Evolutionary conservation across 352 stramenopile species (phyloP).

Genomic region (Phytopythium mirpurense): DNA sequence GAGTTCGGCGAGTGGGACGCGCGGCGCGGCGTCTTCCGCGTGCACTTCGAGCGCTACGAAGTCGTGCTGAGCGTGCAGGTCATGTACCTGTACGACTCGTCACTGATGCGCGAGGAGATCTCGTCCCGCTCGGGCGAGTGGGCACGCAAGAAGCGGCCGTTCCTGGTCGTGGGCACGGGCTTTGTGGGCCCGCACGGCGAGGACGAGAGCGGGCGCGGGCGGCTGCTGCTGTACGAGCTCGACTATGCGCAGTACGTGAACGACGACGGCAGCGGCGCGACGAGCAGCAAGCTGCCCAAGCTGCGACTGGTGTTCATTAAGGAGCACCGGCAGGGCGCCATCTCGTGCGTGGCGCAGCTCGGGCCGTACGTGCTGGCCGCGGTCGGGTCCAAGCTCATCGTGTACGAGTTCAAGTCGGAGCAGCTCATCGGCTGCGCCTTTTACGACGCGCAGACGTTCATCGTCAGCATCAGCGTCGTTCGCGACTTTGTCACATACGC

Average conservation of each 20-base stretch:
- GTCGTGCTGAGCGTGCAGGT: slow-evolving; percentile 81
- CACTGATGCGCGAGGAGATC: slow-evolving; percentile 69
- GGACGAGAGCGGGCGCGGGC: slow-evolving; percentile 80
- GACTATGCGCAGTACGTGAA: slow-evolving; percentile 88
- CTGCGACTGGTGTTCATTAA: slow-evolving; percentile 82
- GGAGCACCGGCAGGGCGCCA: slow-evolving; percentile 78
- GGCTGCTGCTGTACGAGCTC: slow-evolving; percentile 82
- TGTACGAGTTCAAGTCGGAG: slow-evolving; percentile 88
- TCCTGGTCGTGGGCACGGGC: slow-evolving; percentile 76
- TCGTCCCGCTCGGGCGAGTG: slow-evolving; percentile 61
- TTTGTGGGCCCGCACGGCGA: slow-evolving; percentile 82
- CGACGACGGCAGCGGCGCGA: slow-evolving; percentile 50
- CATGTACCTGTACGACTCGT: slow-evolving; percentile 85
- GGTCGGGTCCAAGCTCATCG: slow-evolving; percentile 84
- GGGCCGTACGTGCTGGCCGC: slow-evolving; percentile 80
- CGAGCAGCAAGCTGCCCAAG: slow-evolving; percentile 78
- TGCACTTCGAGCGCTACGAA: slow-evolving; percentile 83
- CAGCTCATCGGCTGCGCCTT: slow-evolving; percentile 83
- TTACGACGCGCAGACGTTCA: slow-evolving; percentile 87
- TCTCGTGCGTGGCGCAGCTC: slow-evolving; percentile 71
- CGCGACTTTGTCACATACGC: slow-evolving; percentile 86
- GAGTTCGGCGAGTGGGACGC: slow-evolving; percentile 77
- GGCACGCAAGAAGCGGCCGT: slow-evolving; percentile 77
- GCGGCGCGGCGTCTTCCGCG: slow-evolving; percentile 63
- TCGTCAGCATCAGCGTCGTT: slow-evolving; percentile 76